Base-by-base conservation (phyloP, 306 rosid species). In the Prunus kanzakura region DNA sequence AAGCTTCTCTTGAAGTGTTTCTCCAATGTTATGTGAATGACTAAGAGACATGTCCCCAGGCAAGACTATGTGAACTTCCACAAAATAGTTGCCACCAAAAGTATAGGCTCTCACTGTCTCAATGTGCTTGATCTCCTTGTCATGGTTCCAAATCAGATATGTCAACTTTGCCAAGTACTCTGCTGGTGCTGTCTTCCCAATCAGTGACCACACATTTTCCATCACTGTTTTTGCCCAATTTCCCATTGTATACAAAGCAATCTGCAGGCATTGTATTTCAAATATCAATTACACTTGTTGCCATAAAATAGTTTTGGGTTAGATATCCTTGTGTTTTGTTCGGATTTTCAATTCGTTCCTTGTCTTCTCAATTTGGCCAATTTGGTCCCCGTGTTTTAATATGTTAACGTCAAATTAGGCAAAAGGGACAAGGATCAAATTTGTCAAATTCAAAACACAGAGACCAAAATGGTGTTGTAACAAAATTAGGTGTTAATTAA, bases 141-240 rank as follows among this genome's bases (percentile, higher is more conserved):
- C 84, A 78, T 92, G 99, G 84, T 92, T 95, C 97, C 97, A 89
- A 58, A 87, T 83, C 32, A 92, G 87, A 74, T 92, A 95, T 55
- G 97, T 92, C 72, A 92, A 60, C 88, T 92, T 95, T 3, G 99
- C 92, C 67, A 95, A 56, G 83, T 80, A 89, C 66, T 92, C 99
- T 2, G 91, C 83, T n/a, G 99, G 97, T 0, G 99, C 97, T 27
- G 91, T 87, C 75, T 80, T 89, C 0, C 91, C 97, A 8, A 95
- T 90, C 82, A 95, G 73, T 4, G 99, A 90, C 91, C 92, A 77
- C 12, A 95, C 97, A 71, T 92, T 95, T 82, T 95, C 99, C 87
- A 90, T 85, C 55, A 92, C 99, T 0, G 97, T 95, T 22, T 87
- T 90, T 38, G 97, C 80, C 99, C 99, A 95, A 61, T 89, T 92